Percentiles rank a stretch among this genome's conserved stretches.
phyloP scores from a whole-genome alignment of 116 monocot species.

The Phalaenopsis hybrid region DNA sequence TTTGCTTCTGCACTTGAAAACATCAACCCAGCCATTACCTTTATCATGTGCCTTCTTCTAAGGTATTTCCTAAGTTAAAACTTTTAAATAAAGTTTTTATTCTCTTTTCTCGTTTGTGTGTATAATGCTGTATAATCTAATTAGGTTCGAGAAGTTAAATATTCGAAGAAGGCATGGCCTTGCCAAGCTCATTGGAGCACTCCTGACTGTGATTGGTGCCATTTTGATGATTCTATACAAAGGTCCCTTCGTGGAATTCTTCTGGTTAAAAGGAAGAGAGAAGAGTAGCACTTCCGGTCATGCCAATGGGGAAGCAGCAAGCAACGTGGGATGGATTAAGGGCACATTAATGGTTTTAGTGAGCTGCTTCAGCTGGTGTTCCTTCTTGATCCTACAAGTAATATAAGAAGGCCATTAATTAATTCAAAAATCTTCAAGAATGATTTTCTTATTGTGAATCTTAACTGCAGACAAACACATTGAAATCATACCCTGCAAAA shows the following conservation, averaged over 20 bases:
- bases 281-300: constrained; percentile 3
- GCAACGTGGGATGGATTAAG: constrained; percentile 12
- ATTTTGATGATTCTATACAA: constrained; percentile 46
- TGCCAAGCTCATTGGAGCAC: constrained; percentile 33
- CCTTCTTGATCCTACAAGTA: constrained; percentile 46
- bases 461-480: constrained; percentile 11
- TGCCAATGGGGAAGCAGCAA: not conserved
- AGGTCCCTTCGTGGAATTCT: constrained; percentile 19
- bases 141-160: constrained; percentile 27
- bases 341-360: constrained; percentile 27
- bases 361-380: constrained; percentile 31
- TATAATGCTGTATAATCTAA: not conserved
- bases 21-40: constrained; percentile 44
- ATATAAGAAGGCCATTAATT: not conserved
- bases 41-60: constrained; percentile 24
- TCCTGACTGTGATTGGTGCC: constrained; percentile 31
- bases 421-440: not conserved
- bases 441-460: no score
- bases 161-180: constrained; percentile 23
- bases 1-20: constrained; percentile 32
- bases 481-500: constrained; percentile 45
- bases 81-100: not conserved
- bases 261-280: constrained; percentile 11
- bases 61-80: constrained; percentile 10
- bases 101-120: not conserved